Percentiles rank a stretch among this genome's conserved stretches.
Conservation (phyloP, 2,329 filamentous ascomycete genomes). For the Pseudofabraea citricarpa region DNA sequence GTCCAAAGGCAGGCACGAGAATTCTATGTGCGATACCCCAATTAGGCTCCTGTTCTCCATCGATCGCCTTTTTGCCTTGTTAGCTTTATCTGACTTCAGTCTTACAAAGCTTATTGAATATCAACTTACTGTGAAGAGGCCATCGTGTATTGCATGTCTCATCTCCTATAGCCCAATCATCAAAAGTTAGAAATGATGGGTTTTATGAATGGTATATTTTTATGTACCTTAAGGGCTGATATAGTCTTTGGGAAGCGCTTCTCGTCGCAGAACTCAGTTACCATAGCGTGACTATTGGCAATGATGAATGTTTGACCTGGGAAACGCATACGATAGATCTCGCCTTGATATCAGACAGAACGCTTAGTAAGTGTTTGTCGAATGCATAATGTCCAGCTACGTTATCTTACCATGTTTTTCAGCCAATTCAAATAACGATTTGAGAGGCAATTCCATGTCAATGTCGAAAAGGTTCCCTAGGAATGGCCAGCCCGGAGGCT, state of each 20-base stretch:
- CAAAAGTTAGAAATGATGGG: too few relatives aligned
- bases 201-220: too few relatives aligned
- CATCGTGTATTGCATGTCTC: background rate
- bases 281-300: background rate
- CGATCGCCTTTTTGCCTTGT: too few relatives aligned
- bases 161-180: background rate
- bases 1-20: slow-evolving; percentile 65
- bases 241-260: background rate
- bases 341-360: background rate
- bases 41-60: slow-evolving; percentile 47
- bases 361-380: too few relatives aligned
- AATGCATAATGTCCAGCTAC: too few relatives aligned
- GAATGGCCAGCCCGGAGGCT: background rate
- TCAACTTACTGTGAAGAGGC: background rate
- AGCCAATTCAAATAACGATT: background rate
- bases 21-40: slow-evolving; percentile 64
- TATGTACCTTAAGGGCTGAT: too few relatives aligned
- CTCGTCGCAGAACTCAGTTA: background rate
- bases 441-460: background rate
- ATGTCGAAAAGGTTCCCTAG: background rate
- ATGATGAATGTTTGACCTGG: background rate
- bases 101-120: too few relatives aligned
- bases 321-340: background rate
- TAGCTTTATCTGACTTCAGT: too few relatives aligned
- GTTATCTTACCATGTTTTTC: background rate